These are phyloP conservation scores for Ceratocystis variospora DNA, from an alignment of 2,329 filamentous ascomycete genomes.

Conservation along the genomic window DNA sequence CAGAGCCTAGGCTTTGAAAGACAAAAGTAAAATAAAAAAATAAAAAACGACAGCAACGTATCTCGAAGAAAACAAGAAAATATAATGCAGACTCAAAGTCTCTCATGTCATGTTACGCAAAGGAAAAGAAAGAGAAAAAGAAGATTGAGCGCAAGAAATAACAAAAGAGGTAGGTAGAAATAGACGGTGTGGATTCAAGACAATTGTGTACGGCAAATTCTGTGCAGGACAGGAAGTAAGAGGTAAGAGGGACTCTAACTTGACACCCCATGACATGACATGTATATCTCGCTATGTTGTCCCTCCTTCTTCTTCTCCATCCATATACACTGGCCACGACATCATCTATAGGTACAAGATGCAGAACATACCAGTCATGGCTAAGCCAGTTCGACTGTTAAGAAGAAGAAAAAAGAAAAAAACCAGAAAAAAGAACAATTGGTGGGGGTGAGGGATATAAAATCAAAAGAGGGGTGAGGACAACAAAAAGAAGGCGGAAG, in stretches of 20 bases:
- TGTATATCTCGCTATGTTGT: not conserved
- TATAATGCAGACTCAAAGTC: constrained; percentile 14
- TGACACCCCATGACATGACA: no score
- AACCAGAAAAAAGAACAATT: not conserved
- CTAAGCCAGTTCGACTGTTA: no score
- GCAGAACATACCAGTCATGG: not conserved
- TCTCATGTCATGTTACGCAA: constrained; percentile 6
- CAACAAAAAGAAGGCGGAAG: not conserved
- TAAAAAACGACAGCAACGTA: not conserved
- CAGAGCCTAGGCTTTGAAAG: not conserved
- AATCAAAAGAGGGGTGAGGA: not conserved
- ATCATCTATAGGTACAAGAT: not conserved
- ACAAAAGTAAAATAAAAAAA: not conserved
- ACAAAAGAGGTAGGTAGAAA: not conserved
- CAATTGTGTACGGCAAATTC: no score
- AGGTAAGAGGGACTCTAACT: no score
- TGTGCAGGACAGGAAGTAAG: no score
- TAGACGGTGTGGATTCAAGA: not conserved
- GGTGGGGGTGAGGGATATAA: no score
- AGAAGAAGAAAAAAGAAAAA: not conserved
- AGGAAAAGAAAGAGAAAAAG: constrained; percentile 17
- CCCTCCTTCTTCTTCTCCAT: not conserved
- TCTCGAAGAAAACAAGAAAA: constrained; percentile 20
- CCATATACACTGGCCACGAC: not conserved
- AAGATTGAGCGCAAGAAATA: constrained; percentile 7